Percentiles rank a stretch among this genome's conserved stretches.
These are phyloP conservation scores for Hypholoma fasciculare DNA, from an alignment of 768 basidiomycete genomes.

Conservation along the genomic window DNA sequence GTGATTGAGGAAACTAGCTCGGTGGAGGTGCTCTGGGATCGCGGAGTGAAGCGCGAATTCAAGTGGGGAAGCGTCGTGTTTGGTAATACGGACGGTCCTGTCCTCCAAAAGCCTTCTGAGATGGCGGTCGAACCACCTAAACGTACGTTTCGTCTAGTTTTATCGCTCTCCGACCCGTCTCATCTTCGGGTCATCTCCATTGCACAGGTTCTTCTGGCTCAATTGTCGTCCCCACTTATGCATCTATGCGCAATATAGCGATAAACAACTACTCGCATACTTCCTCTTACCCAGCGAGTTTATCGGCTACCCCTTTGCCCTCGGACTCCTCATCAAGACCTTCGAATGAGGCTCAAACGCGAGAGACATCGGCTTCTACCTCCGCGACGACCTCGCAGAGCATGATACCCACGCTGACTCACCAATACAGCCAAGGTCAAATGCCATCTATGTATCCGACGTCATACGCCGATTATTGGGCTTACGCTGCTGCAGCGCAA, in stretches of 20 bases:
- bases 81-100: conserved; percentile 68
- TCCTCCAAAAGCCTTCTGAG: conserved; percentile 73
- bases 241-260: conserved; percentile 29
- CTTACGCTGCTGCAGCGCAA: conserved; percentile 24
- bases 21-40: conserved; percentile 83
- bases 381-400: conserved; percentile 2
- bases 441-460: conserved; percentile 16
- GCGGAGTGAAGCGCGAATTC: conserved; percentile 71
- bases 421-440: conserved; percentile 4
- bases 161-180: conserved; percentile 1
- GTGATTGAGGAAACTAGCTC: conserved; percentile 69
- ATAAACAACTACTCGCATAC: conserved; percentile 4
- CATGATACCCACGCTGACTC: conserved; percentile 3
- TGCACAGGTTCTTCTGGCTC: neutral
- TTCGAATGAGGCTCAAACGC: neutral
- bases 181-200: neutral
- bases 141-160: conserved; percentile 36
- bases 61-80: conserved; percentile 83
- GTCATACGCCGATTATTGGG: conserved; percentile 36
- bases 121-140: conserved; percentile 36
- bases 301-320: conserved; percentile 3
- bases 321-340: neutral
- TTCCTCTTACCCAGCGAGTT: conserved; percentile 8
- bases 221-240: conserved; percentile 25
- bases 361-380: conserved; percentile 7